Conservation (phyloP, 495 filamentous ascomycete species). For the Cetradonia linearis region DNA sequence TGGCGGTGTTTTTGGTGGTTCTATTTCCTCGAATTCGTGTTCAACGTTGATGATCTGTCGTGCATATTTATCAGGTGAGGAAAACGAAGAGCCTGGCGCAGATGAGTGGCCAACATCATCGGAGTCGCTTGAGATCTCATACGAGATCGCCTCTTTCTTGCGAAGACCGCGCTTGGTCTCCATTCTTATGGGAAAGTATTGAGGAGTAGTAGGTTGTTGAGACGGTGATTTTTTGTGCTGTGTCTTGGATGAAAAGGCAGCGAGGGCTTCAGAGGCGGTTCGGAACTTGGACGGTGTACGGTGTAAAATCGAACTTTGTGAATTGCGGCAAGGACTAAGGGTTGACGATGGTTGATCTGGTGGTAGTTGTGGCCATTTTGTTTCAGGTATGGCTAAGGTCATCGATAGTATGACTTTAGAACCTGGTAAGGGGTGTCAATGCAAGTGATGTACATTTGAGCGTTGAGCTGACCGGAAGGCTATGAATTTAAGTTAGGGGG, state of each 20-base stretch:
- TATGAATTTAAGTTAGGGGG: background rate
- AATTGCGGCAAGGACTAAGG: slow-evolving; percentile 7
- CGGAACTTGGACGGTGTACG: background rate
- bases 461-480: background rate
- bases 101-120: slow-evolving; percentile 12
- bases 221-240: slow-evolving; percentile 7
- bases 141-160: slow-evolving; percentile 19
- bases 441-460: background rate
- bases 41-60: slow-evolving; percentile 13
- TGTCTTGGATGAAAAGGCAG: slow-evolving; percentile 17
- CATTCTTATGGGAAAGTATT: slow-evolving; percentile 10
- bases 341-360: background rate
- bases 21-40: slow-evolving; percentile 16
- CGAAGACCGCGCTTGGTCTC: slow-evolving; percentile 12
- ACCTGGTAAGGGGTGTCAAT: background rate
- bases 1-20: slow-evolving; percentile 10
- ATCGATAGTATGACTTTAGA: background rate
- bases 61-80: slow-evolving; percentile 19
- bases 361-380: background rate
- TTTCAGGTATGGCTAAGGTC: background rate
- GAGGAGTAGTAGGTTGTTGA: background rate
- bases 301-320: background rate
- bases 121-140: slow-evolving; percentile 24
- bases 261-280: slow-evolving; percentile 19
- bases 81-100: slow-evolving; percentile 19